Evolutionary conservation across 164 flowering plant genomes (phyloP).

Genomic region (Litsea cubeba): DNA sequence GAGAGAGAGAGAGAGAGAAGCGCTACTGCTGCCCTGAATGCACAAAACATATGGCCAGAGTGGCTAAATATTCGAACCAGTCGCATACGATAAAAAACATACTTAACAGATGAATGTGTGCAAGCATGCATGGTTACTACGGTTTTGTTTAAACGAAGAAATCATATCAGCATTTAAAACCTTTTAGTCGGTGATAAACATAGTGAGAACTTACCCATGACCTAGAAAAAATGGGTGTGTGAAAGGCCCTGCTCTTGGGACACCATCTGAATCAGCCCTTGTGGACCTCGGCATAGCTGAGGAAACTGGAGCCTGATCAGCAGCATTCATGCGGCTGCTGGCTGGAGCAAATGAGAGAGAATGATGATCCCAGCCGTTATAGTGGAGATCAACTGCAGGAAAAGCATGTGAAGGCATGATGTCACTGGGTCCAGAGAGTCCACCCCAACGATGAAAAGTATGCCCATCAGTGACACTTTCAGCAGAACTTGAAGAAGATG

Average conservation of each 20-base stretch:
- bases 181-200: not conserved
- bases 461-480: slow-evolving; percentile 60
- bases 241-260: slow-evolving; percentile 48
- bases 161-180: not conserved
- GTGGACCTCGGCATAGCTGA: slow-evolving; percentile 37
- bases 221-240: slow-evolving; percentile 54
- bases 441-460: slow-evolving; percentile 55
- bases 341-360: slow-evolving; percentile 43
- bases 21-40: too few species aligned
- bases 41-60: too few species aligned
- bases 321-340: slow-evolving; percentile 26
- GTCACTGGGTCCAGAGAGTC: slow-evolving; percentile 48
- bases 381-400: slow-evolving; percentile 48
- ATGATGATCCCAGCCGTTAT: slow-evolving; percentile 62
- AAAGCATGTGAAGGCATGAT: slow-evolving; percentile 32
- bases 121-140: not conserved
- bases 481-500: slow-evolving; percentile 57
- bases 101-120: not conserved
- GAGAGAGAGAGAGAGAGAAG: too few species aligned
- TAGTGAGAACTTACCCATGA: slow-evolving; percentile 46
- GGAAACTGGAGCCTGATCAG: slow-evolving; percentile 33
- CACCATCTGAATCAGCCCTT: slow-evolving; percentile 45
- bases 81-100: too few species aligned
- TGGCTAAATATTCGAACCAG: too few species aligned
- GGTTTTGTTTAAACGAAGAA: not conserved